These are phyloP conservation scores for Starmera amethionina DNA, from an alignment of 805 yeast species.

Conservation along the genomic window DNA sequence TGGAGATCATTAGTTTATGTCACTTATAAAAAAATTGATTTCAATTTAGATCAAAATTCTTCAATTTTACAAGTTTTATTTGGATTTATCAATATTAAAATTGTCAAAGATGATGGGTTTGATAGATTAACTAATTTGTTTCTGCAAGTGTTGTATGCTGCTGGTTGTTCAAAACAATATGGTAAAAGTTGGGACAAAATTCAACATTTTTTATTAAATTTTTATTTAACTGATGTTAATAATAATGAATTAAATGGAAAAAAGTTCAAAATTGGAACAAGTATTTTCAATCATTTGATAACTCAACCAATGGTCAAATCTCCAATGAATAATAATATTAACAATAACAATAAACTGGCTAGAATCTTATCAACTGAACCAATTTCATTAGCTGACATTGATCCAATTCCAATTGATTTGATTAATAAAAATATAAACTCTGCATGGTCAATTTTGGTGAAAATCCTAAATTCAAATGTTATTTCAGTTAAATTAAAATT, in stretches of 20 bases:
- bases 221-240: not conserved
- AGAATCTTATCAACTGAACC: conserved; percentile 2
- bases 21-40: conserved; percentile 1
- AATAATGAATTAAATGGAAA: not conserved
- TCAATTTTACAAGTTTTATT: too few species aligned
- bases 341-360: not conserved
- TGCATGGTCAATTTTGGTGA: not conserved
- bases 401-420: conserved; percentile 1
- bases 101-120: conserved; percentile 1
- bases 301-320: not conserved
- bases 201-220: not conserved
- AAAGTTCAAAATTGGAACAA: not conserved
- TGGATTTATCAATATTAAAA: not conserved
- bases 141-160: conserved; percentile 2
- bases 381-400: conserved; percentile 6
- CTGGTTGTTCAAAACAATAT: not conserved
- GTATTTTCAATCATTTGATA: not conserved
- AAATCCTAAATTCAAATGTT: not conserved
- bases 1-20: conserved; percentile 11
- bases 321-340: not conserved
- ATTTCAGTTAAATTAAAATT: not conserved
- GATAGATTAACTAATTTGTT: conserved; percentile 1
- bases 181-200: too few species aligned
- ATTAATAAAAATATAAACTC: conserved; percentile 2
- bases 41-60: not conserved